Evolutionary conservation across 2,329 filamentous ascomycete species (phyloP).

Genomic region (Pseudonectria foliicola): DNA sequence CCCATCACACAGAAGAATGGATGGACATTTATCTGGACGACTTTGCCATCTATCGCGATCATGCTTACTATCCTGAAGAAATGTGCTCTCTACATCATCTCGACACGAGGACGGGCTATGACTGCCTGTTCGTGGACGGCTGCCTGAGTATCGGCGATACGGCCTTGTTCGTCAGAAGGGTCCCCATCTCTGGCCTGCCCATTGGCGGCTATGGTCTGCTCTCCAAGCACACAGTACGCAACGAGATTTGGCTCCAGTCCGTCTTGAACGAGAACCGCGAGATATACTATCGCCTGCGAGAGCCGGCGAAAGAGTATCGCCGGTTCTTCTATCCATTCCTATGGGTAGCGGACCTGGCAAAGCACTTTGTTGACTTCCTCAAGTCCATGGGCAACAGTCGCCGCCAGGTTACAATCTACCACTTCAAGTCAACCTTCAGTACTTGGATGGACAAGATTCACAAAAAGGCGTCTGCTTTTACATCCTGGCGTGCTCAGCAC

Average conservation of each 20-base stretch:
- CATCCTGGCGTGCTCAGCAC: conserved; percentile 46
- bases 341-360: conserved; percentile 65
- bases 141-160: conserved; percentile 39
- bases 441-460: conserved; percentile 48
- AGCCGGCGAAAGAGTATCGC: conserved; percentile 52
- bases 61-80: conserved; percentile 33
- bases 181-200: conserved; percentile 52
- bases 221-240: conserved; percentile 37
- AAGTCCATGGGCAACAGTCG: conserved; percentile 23
- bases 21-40: conserved; percentile 47
- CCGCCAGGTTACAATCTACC: conserved; percentile 38
- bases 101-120: conserved; percentile 26
- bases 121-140: conserved; percentile 52
- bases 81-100: conserved; percentile 50
- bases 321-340: conserved; percentile 57
- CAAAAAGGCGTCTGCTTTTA: conserved; percentile 32
- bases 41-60: conserved; percentile 50
- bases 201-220: conserved; percentile 58
- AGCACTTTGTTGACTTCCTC: conserved; percentile 65
- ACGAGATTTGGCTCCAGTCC: conserved; percentile 60
- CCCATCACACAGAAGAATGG: conserved; percentile 23
- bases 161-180: conserved; percentile 43
- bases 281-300: conserved; percentile 58
- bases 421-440: conserved; percentile 53
- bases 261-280: conserved; percentile 27